Evolutionary conservation across 2,329 filamentous ascomycete genomes (phyloP).

Genomic region (Fusarium sp.): DNA sequence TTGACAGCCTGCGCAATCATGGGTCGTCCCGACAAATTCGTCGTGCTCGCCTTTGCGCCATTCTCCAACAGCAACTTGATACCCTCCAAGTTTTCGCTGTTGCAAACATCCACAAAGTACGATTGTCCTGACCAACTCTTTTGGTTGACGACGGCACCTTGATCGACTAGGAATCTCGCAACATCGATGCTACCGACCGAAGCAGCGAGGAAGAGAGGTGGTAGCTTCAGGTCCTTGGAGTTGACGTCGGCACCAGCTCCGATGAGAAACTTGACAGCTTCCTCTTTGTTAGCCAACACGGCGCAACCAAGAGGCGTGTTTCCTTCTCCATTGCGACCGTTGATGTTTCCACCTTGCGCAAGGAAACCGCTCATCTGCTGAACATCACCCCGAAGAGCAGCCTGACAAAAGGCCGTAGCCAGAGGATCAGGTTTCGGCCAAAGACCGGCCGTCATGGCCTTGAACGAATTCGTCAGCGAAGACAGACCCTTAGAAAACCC

Average conservation of each 20-base stretch:
- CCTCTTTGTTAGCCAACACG: constrained; percentile 47
- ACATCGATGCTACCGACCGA: constrained; percentile 46
- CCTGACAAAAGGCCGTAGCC: constrained; percentile 53
- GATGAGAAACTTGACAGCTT: constrained; percentile 50
- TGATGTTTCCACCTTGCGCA: constrained; percentile 51
- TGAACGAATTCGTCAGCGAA: constrained; percentile 51
- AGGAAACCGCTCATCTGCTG: constrained; percentile 50
- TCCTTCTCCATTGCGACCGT: constrained; percentile 52
- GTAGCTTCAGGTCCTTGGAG: constrained; percentile 42
- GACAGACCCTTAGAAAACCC: constrained; percentile 42
- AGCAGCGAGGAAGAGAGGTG: constrained; percentile 51
- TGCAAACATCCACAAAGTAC: constrained; percentile 48
- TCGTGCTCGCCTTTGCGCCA: constrained; percentile 47
- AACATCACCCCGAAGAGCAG: constrained; percentile 49
- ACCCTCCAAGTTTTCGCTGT: constrained; percentile 42
- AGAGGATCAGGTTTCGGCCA: constrained; percentile 53
- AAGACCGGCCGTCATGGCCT: constrained; percentile 50
- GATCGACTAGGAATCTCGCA: constrained; percentile 44
- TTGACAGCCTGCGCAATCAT: constrained; percentile 47
- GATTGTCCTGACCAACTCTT: constrained; percentile 46
- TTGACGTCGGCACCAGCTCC: constrained; percentile 47
- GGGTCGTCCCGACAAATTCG: constrained; percentile 42
- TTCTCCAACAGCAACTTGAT: constrained; percentile 47
- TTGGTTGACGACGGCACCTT: constrained; percentile 49
- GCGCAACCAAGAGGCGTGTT: constrained; percentile 52